These are phyloP conservation scores for Claviceps sp. DNA, from an alignment of 2,329 filamentous ascomycete species.

Conservation along the genomic window DNA sequence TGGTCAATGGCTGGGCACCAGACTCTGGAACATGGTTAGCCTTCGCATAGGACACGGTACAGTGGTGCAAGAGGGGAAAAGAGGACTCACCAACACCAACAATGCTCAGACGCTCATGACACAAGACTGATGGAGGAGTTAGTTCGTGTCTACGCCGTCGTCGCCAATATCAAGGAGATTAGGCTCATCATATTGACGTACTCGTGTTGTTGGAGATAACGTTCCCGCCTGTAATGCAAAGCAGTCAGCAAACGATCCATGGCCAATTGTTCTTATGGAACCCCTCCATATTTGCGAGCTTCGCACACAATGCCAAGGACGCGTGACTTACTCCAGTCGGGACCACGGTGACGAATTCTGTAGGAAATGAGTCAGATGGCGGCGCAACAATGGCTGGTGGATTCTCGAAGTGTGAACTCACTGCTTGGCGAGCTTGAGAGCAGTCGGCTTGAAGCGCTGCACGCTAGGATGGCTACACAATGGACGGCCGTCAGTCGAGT, in stretches of 20 bases:
- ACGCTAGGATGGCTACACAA: slow-evolving; percentile 70
- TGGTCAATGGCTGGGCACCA: slow-evolving; percentile 89
- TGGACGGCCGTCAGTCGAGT: slow-evolving; percentile 5
- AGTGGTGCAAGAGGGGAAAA: background rate
- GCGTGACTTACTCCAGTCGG: slow-evolving; percentile 81
- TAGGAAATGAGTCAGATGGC: slow-evolving; percentile 5
- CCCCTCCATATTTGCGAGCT: too few relatives aligned
- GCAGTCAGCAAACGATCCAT: background rate
- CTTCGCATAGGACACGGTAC: slow-evolving; percentile 7
- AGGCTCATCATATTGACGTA: slow-evolving; percentile 31
- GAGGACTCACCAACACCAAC: slow-evolving; percentile 73
- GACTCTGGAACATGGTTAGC: slow-evolving; percentile 48
- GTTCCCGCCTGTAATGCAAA: slow-evolving; percentile 57
- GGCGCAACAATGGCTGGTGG: background rate
- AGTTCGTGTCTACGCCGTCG: background rate
- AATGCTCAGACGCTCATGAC: slow-evolving; percentile 94
- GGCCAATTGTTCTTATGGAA: background rate
- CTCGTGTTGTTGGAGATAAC: slow-evolving; percentile 83
- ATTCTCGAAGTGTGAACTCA: slow-evolving; percentile 34
- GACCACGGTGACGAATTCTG: slow-evolving; percentile 88
- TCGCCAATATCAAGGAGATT: too few relatives aligned
- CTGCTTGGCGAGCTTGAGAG: slow-evolving; percentile 88
- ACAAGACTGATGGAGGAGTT: slow-evolving; percentile 52
- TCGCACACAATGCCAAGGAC: background rate
- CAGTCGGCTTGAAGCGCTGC: slow-evolving; percentile 89